Evolutionary conservation across 2,329 filamentous ascomycete genomes (phyloP), one percentile per base, ranked within the genome.

Genomic region (Paraphoma sp.): DNA sequence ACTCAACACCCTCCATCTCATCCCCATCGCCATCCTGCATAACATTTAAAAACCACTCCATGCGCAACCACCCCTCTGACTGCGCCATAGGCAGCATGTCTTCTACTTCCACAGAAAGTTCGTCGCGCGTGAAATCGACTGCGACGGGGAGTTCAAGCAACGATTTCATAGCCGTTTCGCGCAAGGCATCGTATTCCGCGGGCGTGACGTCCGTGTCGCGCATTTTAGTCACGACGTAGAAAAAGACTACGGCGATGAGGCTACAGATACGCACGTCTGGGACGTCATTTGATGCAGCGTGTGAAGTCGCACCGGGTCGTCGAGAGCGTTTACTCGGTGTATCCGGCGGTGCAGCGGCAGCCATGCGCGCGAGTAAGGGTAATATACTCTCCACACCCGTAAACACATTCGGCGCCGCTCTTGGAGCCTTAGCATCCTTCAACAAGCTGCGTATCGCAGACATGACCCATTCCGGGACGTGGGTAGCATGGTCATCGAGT

Each of bases 331-430:
- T 87, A 80, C 54, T 81, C 72, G 49, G 72, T 4, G 71, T 70
- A 17, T 72, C 71, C 3, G 80, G 57, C 3, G 80, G 57, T 5
- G 63, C 62, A 9, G 68, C 61, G n/a, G 63, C 63, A 8, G 67
- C 54, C 67, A 73, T 74, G 42, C 64, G 68, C 14, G 64, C 64
- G 9, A 74, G 69, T 8, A 76, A 63, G 9, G 74, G 76, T 2
- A 84, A 66, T 77, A 80, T 89, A 3, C 80, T 83, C 28, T 80
- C 89, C 49, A 93, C 83, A 1, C 91, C 92, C 0, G 91, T 89
- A 47, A 91, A 85, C 0, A 96, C 84, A 51, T 92, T 90, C 0
- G 90, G 89, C 0, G 86, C 86, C 3, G 93, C 83, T 4, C 80
- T 82, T 6, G 84, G 82, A 0, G 87, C 85, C 1, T 82, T 81